Conservation (phyloP, 2,329 filamentous ascomycete genomes). For the Exophiala sideris region DNA sequence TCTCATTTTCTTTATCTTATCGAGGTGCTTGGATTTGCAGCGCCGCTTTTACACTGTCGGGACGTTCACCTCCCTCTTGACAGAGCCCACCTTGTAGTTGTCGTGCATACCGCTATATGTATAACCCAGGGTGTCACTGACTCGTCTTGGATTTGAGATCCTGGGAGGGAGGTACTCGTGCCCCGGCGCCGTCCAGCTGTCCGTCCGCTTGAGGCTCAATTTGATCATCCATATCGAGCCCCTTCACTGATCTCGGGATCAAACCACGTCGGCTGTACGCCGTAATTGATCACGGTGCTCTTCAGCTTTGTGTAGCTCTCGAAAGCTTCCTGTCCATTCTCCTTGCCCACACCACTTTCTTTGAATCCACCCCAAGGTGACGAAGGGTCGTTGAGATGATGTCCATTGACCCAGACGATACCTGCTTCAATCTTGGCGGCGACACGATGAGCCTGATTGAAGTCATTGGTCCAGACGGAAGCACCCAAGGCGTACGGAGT, state of each 20-base stretch:
- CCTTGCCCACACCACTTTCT: conserved; percentile 66
- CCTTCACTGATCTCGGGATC: conserved; percentile 49
- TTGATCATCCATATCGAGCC: conserved; percentile 58
- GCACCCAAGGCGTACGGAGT: conserved; percentile 51
- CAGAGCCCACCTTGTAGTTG: neutral
- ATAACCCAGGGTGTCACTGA: neutral
- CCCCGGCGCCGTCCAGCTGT: neutral
- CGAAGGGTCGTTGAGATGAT: conserved; percentile 69
- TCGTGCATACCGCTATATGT: neutral
- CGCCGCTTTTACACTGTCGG: neutral
- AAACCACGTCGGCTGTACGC: conserved; percentile 65
- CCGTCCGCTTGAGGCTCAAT: neutral
- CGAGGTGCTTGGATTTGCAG: neutral
- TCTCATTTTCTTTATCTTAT: neutral
- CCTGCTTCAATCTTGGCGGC: conserved; percentile 48
- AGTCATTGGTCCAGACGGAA: conserved; percentile 51
- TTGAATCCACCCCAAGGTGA: conserved; percentile 68
- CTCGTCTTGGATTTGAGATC: neutral
- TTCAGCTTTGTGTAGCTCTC: conserved; percentile 52
- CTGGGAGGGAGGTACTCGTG: neutral
- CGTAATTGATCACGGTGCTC: conserved; percentile 69
- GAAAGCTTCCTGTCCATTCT: conserved; percentile 67
- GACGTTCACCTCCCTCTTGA: neutral
- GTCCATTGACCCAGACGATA: conserved; percentile 50
- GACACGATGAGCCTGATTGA: conserved; percentile 48